Conservation (phyloP, 164 flowering plant genomes). For the Santalum album region DNA sequence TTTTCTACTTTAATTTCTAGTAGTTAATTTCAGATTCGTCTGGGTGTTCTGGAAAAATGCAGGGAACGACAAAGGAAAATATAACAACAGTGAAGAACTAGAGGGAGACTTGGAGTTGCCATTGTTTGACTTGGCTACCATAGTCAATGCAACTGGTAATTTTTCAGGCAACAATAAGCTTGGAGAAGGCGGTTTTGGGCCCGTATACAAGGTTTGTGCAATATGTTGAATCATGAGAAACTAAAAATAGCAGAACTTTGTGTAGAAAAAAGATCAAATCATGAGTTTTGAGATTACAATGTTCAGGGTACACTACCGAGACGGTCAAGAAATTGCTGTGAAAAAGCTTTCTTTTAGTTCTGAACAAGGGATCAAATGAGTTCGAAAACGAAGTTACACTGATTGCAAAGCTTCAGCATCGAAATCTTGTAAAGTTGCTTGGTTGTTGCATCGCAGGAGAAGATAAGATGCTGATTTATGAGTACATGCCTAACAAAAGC, state of each 20-base stretch:
- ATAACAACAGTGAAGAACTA: not conserved
- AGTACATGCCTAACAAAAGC: not conserved
- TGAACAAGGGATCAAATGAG: not conserved
- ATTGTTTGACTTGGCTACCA: not conserved
- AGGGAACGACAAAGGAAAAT: conserved; percentile 3
- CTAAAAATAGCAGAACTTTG: too few species aligned
- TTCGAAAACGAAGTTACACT: not conserved
- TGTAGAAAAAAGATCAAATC: too few species aligned
- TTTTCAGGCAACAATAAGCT: not conserved
- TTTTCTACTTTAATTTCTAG: too few species aligned
- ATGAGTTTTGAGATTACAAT: too few species aligned
- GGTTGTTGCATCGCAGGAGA: not conserved
- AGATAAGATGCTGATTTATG: not conserved
- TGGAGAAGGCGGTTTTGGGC: not conserved
- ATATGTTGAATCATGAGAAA: too few species aligned
- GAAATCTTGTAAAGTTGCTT: not conserved
- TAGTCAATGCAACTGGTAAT: not conserved
- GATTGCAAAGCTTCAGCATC: not conserved
- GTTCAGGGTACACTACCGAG: not conserved
- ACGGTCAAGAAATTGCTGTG: not conserved
- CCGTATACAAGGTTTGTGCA: not conserved
- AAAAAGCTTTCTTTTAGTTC: not conserved
- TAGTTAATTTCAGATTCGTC: too few species aligned
- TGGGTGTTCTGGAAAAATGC: too few species aligned
- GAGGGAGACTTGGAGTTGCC: conserved; percentile 1